Base-by-base conservation (phyloP, 1,139 yeast species). In the Blastobotrys serpentis region DNA sequence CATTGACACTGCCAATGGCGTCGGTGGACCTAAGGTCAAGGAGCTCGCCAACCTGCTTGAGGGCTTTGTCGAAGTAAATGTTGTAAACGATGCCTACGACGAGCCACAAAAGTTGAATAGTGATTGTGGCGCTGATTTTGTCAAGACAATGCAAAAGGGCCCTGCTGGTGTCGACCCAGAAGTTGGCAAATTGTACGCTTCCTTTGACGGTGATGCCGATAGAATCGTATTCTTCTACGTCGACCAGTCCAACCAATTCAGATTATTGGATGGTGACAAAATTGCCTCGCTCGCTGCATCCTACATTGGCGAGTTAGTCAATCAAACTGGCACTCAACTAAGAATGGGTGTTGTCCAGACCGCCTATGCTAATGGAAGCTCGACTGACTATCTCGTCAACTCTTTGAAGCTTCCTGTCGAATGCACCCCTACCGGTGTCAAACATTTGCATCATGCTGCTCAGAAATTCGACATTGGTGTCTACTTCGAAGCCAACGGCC, bases 401-500 rank as follows among this genome's bases (percentile, higher is more conserved):
- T 74, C 69, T 0, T 74, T 92, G 59, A 74, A 79, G 52, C 70
- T 88, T 14, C 96, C 96, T 0, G 96, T 88, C 7, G 80, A 81
- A 2, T 87, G 95, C 66, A 87, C 98, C 0, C 85, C 96, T 40
- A 92, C 98, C 1, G 98, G 99, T 39, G 98, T 92, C 38, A 92
- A 92, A 69, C 96, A 92, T 68, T 74, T 94, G 56, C 98, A 94
- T 64, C 95, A 86, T 60, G 86, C 84, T 19, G 95, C 96, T 1
- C 81, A 79, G 53, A 76, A 81, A 48, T 92, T 79, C 63, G 98
- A 89, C 62, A 77, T 92, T 55, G 98, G 98, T 19, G 82, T 92
- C 18, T 92, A 94, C 68, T 92, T 92, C 61, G 99, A 92, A 72
- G 98, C 99, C 46, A 92, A 92, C 64, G 99, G 99, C n/a, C 99